Base-by-base conservation (phyloP, 768 basidiomycete genomes). In the Calocybe gangraenosa region DNA sequence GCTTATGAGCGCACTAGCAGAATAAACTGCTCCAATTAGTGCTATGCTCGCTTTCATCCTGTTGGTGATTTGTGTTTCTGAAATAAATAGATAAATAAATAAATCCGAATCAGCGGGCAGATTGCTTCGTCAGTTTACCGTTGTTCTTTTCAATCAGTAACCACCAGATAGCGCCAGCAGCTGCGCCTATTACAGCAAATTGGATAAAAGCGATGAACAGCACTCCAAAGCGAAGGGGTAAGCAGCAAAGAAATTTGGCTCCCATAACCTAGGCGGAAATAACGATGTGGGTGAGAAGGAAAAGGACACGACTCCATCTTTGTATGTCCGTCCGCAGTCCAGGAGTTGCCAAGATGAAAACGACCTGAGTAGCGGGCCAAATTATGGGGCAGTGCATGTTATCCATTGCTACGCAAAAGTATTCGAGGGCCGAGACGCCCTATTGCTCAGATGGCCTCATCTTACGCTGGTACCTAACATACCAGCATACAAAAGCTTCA, bases 141-240 rank as follows among this genome's bases (percentile, higher is more conserved):
- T 51, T 43, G 15, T 49, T 52, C 52, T 23, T 30, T 21, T 31
- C 46, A 7, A 17, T 23, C 6, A 54, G 61, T n/a, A 62, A 51
- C 17, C 56, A 65, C 62, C 63, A 65, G n/a, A 61, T 48, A n/a
- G 64, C 23, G 2, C 52, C 70, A 3, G 67, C 65, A 14, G 60
- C 53, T 2, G 49, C 53, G 1, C 61, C 66, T 33, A 55, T 62
- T 9, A 67, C 41, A 32, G 68, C n/a, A 52, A 72, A 71, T 32
- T 70, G 67, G 33, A 70, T 35, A 43, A 70, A 57, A 1, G 70
- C 66, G 35, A 74, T 70, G 17, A 72, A 44, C 15, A 69, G 44
- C 11, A 69, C 67, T 35, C 70, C 70, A 32, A 72, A 52, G 17
- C 70, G 66, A 33, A 71, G 64, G n/a, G 71, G 70, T 10, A 74